phyloP scores from a whole-genome alignment of 2,329 filamentous ascomycete genomes.

The Ophiostoma ulmi region DNA sequence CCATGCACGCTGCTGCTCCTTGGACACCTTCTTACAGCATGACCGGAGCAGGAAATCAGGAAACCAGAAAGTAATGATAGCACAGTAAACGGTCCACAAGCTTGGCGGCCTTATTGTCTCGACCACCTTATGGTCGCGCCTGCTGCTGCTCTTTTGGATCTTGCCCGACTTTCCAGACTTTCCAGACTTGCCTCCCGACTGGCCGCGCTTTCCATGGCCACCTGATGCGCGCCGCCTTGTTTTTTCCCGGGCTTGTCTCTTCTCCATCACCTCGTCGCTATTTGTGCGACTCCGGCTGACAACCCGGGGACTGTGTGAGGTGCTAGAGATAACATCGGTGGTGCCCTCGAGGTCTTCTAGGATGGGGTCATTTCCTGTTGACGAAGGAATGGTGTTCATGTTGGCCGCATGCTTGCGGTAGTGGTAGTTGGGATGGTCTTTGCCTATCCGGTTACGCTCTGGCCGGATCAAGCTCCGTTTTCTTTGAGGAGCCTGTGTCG shows the following conservation, averaged over 20 bases:
- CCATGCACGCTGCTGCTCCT: constrained; percentile 88
- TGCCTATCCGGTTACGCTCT: constrained; percentile 78
- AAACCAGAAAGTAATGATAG: constrained; percentile 89
- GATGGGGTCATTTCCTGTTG: constrained; percentile 86
- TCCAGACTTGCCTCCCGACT: constrained; percentile 17
- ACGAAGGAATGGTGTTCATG: constrained; percentile 84
- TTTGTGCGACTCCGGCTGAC: constrained; percentile 35
- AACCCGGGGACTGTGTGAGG: constrained; percentile 31
- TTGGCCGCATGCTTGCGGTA: constrained; percentile 92
- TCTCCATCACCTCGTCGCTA: constrained; percentile 37
- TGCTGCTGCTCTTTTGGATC: constrained; percentile 53
- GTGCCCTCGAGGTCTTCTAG: constrained; percentile 69
- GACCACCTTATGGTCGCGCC: constrained; percentile 45
- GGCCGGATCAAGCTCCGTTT: constrained; percentile 88
- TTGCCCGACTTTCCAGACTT: constrained; percentile 54
- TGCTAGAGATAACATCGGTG: constrained; percentile 44
- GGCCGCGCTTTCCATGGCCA: constrained; percentile 31
- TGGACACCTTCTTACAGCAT: constrained; percentile 79
- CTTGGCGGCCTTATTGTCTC: constrained; percentile 73
- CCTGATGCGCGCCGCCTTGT: constrained; percentile 37
- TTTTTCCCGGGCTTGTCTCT: constrained; percentile 28
- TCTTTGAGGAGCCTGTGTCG: constrained; percentile 48
- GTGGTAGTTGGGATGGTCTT: constrained; percentile 88
- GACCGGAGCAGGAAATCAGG: constrained; percentile 79
- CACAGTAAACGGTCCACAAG: constrained; percentile 93